Evolutionary conservation across 306 rosid genomes (phyloP), one percentile per base, ranked within the genome.

Genomic region (Citrullus amarus): DNA sequence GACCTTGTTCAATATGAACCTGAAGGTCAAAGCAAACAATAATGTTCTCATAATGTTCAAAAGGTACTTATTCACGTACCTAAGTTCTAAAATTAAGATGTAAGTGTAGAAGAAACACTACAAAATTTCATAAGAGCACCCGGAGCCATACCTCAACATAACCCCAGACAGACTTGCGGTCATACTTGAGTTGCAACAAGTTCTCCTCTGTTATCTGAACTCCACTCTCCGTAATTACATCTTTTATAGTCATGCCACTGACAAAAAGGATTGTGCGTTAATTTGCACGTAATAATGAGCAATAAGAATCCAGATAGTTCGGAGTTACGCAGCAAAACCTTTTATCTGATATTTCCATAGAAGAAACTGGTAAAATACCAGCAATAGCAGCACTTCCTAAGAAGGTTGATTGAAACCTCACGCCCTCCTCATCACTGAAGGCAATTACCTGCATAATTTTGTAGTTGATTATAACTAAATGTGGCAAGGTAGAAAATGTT

Each of bases 1-100:
- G 97, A 62, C 98, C 97, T 76, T 95, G 98, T 81, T 95, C 97
- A 77, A 92, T 95, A 83, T 95, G 98, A 84, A 95, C 88, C 98
- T 95, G 90, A 80, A 83, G 41, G 17, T 50, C 38, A 25, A 59
- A 67, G 41, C 28, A 73, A 79, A 50, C 16, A 12, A 79, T 15
- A 11, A 16, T 50, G 13, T 51, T 72, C 57, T 16, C 43, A 50
- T 30, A 50, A 72, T 9, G 2, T 22, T 73, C 1, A 34, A 73
- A 51, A 73, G 8, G 43, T 15, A 51, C 28, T 11, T 1, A 51
- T 15, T 51, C 50, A 28, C 15, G 41, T 72, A 30, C 43, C 2
- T 28, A 72, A 14, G 58, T 28, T 50, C 25, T 72, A 72, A 25
- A 2, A 14, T 46, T 11, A 71, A 71, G 58, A 14, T 46, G 5